Conservation (phyloP, 805 yeast genomes). For the Dipodascopsis uninucleata region DNA sequence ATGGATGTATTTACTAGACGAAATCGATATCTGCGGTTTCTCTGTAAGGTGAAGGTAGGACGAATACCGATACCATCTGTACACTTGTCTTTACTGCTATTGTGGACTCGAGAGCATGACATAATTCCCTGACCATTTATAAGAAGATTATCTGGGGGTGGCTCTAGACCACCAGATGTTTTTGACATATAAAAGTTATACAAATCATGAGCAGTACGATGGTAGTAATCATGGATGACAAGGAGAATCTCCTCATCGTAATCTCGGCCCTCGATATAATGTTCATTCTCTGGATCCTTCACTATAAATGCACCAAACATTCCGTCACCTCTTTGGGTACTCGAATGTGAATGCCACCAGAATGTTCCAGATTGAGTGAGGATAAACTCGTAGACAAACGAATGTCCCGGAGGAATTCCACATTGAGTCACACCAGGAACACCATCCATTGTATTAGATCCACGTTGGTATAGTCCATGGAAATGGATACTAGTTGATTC, state of each 20-base stretch:
- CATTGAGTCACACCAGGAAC: constrained; percentile 50
- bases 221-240: constrained; percentile 15
- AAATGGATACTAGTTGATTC: constrained; percentile 47
- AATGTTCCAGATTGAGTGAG: constrained; percentile 47
- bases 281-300: constrained; percentile 5
- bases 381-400: constrained; percentile 44
- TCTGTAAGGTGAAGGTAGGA: constrained; percentile 9
- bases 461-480: constrained; percentile 50
- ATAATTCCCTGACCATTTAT: constrained; percentile 16
- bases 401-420: constrained; percentile 45
- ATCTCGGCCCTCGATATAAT: background rate
- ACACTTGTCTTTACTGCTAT: constrained; percentile 1
- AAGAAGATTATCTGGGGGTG: constrained; percentile 15
- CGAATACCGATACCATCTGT: background rate
- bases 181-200: constrained; percentile 8
- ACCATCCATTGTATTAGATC: constrained; percentile 51
- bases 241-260: constrained; percentile 19
- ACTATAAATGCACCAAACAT: constrained; percentile 51
- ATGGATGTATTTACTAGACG: constrained; percentile 22
- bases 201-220: constrained; percentile 1
- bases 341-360: constrained; percentile 57
- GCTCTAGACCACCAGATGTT: constrained; percentile 2
- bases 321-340: constrained; percentile 67
- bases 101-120: constrained; percentile 8
- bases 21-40: constrained; percentile 15